Evolutionary conservation across 2,329 filamentous ascomycete species (phyloP).

Genomic region (Purpureocillium takamizusanense): DNA sequence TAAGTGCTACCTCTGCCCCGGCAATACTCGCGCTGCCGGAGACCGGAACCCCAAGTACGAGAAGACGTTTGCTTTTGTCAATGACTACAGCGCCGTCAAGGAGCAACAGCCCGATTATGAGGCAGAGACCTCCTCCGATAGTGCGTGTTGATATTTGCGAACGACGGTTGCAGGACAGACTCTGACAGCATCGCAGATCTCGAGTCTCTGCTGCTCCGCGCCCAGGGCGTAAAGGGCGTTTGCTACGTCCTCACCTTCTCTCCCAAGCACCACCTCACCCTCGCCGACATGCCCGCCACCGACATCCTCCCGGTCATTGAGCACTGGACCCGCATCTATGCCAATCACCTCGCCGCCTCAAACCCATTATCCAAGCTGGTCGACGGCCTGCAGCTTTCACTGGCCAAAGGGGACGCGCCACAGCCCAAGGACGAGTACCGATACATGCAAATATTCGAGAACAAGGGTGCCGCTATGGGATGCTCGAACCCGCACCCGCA

Average conservation of each 20-base stretch:
- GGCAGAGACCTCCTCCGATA: conserved; percentile 28
- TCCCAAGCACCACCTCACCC: conserved; percentile 78
- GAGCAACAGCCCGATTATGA: conserved; percentile 79
- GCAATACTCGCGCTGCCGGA: conserved; percentile 81
- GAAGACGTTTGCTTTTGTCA: conserved; percentile 87
- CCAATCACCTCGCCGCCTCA: conserved; percentile 63
- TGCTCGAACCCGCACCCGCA: conserved; percentile 98
- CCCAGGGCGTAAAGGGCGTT: conserved; percentile 82
- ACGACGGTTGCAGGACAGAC: too few species aligned
- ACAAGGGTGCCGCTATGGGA: conserved; percentile 96
- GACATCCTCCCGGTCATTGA: conserved; percentile 78
- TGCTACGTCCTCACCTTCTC: conserved; percentile 98
- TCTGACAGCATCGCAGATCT: conserved; percentile 41
- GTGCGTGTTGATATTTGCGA: conserved; percentile 8
- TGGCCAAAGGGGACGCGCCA: conserved; percentile 25
- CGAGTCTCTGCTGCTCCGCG: conserved; percentile 67
- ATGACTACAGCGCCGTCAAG: conserved; percentile 96
- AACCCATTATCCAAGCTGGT: conserved; percentile 48
- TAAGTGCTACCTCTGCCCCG: conserved; percentile 88
- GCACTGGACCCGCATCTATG: conserved; percentile 88
- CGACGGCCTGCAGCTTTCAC: conserved; percentile 28
- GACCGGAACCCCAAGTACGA: conserved; percentile 80
- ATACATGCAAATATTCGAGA: conserved; percentile 99
- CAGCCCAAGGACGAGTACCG: conserved; percentile 66
- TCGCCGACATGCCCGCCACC: conserved; percentile 73